phyloP scores from a whole-genome alignment of 177 flowering plant species.

The Vitis hybrid region DNA sequence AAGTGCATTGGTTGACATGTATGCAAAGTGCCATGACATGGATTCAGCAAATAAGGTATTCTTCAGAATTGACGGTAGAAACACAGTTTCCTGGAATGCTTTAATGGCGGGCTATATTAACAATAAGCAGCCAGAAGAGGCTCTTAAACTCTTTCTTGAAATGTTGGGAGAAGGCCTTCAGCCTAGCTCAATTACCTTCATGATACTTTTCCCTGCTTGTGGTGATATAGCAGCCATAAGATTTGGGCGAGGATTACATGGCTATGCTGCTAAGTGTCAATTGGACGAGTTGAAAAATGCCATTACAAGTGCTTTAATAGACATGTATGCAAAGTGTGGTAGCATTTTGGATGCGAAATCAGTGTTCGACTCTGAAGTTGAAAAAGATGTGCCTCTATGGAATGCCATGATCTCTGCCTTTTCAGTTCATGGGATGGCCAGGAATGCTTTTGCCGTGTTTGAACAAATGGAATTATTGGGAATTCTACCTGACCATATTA shows the following conservation, averaged over 20 bases:
- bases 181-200: slow-evolving; percentile 38
- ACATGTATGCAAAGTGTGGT: slow-evolving; percentile 43
- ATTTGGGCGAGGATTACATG: slow-evolving; percentile 37
- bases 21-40: slow-evolving; percentile 41
- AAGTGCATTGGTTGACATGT: slow-evolving; percentile 47
- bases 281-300: slow-evolving; percentile 10
- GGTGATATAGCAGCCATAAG: slow-evolving; percentile 27
- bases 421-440: slow-evolving; percentile 32
- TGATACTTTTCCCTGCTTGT: slow-evolving; percentile 43
- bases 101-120: slow-evolving; percentile 36
- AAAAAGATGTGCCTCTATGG: slow-evolving; percentile 28
- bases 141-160: slow-evolving; percentile 22
- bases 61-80: slow-evolving; percentile 31
- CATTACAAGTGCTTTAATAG: slow-evolving; percentile 34
- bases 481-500: slow-evolving; percentile 29
- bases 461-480: slow-evolving; percentile 26
- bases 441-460: slow-evolving; percentile 32
- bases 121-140: slow-evolving; percentile 29
- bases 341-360: slow-evolving; percentile 22
- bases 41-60: slow-evolving; percentile 40
- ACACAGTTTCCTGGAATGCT: slow-evolving; percentile 43
- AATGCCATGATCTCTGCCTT: slow-evolving; percentile 35
- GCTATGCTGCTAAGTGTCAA: slow-evolving; percentile 25
- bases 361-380: slow-evolving; percentile 25
- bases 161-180: slow-evolving; percentile 35